These are phyloP conservation scores for Backusella luteola DNA, from an alignment of 192 early-diverging fungal species.

Conservation along the genomic window DNA sequence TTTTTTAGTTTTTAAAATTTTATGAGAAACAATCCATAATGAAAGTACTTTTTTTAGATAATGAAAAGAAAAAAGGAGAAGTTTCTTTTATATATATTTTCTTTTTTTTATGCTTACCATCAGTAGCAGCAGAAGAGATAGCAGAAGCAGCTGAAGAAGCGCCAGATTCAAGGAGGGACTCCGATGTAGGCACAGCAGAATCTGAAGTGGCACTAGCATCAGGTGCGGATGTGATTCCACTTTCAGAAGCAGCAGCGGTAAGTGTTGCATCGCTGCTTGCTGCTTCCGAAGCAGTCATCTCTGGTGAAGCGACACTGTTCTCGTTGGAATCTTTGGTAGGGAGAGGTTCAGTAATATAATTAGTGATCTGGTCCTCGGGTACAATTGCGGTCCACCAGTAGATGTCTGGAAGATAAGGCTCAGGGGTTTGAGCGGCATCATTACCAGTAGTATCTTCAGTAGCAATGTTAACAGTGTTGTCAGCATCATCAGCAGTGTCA, in stretches of 20 bases:
- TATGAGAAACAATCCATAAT: background rate
- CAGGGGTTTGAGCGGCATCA: background rate
- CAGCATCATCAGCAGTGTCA: background rate
- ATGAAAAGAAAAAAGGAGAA: background rate
- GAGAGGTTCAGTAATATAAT: conserved; percentile 7
- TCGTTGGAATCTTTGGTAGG: background rate
- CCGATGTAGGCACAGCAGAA: background rate
- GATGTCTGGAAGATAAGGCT: conserved; percentile 2
- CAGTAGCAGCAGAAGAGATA: background rate
- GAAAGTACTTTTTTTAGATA: background rate
- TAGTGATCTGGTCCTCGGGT: background rate
- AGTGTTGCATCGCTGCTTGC: background rate
- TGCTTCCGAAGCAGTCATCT: background rate
- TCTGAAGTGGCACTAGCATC: background rate
- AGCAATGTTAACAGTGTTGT: background rate
- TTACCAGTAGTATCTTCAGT: background rate
- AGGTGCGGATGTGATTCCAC: background rate
- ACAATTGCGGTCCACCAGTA: conserved; percentile 14
- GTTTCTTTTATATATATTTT: background rate
- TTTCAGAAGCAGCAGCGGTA: conserved; percentile 6
- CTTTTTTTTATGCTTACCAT: background rate
- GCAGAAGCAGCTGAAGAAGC: background rate
- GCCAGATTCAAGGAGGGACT: background rate
- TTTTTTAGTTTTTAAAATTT: background rate
- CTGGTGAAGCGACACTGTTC: background rate